Base-by-base conservation (phyloP, 164 flowering plant species). In the Chimonanthus praecox region DNA sequence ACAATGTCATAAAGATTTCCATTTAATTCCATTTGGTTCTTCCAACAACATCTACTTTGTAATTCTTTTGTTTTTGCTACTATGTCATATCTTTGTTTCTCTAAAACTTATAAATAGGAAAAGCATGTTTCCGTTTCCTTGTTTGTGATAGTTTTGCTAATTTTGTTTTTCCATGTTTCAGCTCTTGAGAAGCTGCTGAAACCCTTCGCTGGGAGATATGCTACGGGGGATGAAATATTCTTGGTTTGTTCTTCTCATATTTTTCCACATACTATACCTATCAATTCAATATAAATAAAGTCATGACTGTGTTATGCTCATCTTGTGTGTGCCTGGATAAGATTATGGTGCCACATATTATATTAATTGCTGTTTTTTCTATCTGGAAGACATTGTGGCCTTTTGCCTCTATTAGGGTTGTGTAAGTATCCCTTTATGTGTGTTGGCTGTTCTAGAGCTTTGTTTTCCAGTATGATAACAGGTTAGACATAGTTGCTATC, bases 191-290 rank as follows among this genome's bases (percentile, higher is more conserved):
- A 85, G 78, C 83, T 90, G 61, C 77, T 92, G 67, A 76, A 77
- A 67, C 83, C 76, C 63, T 68, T 74, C 78, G 84, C 90, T 71
- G 94, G 91, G 78, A 89, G 61, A 78, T 92, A 84, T 80, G 94
- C 97, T n/a, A 90, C 89, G 15, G 97, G 97, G 60, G 88, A 92
- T 82, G 86, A 89, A 79, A 85, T 89, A 67, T 82, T 43, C 72
- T 75, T 92, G 92, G 97, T 92, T 78, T 70, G 76, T 68, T 70
- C 49, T 58, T 69, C 49, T 10, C 6, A 49, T 43, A 50, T 64
- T 20, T 47, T 6, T 45, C 54, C n/a, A 20, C 50, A 5, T 68
- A 47, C 9, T 54, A 33, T 33, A 33, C 33, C 33, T 33, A 33
- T 33, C 33, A 33, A 33, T 33, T 33, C 33, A 33, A 33, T 33